Conservation (phyloP, 23 red algal species). For the Gracilariopsis chorda region DNA sequence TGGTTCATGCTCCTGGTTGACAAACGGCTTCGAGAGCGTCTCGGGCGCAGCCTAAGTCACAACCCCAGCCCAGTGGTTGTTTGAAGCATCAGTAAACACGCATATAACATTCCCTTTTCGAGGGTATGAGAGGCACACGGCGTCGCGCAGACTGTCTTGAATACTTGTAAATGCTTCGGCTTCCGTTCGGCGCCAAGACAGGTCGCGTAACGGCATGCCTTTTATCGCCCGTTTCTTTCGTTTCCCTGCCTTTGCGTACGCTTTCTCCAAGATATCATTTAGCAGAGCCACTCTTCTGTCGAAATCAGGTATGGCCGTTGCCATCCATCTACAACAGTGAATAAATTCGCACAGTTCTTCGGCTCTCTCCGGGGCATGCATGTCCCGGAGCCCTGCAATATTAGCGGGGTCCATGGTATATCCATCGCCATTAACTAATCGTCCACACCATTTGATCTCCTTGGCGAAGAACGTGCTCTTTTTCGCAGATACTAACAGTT, state of each 20-base stretch:
- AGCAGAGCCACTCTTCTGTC: neutral
- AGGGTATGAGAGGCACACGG: neutral
- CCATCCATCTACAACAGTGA: constrained; percentile 45
- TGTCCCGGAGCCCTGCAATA: neutral
- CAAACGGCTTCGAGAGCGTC: neutral
- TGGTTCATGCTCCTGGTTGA: constrained; percentile 3
- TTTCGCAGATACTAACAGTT: neutral
- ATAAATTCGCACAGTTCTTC: constrained; percentile 39
- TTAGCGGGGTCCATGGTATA: constrained; percentile 20
- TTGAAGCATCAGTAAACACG: constrained; percentile 7
- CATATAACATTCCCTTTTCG: neutral
- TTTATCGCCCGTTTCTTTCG: neutral
- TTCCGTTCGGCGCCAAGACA: neutral
- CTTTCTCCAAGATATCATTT: neutral
- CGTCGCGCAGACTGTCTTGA: neutral
- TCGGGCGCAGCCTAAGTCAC: neutral
- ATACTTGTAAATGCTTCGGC: neutral
- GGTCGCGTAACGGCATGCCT: neutral
- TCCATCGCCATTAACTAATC: constrained; percentile 9
- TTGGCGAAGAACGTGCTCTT: constrained; percentile 8
- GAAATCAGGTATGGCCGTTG: constrained; percentile 11
- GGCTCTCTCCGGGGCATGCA: neutral
- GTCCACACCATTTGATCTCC: constrained; percentile 26
- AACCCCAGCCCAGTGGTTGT: neutral
- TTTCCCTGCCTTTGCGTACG: neutral